phyloP scores from a whole-genome alignment of 129 eudicot genomes.

The Centrapalus pauciflorus region DNA sequence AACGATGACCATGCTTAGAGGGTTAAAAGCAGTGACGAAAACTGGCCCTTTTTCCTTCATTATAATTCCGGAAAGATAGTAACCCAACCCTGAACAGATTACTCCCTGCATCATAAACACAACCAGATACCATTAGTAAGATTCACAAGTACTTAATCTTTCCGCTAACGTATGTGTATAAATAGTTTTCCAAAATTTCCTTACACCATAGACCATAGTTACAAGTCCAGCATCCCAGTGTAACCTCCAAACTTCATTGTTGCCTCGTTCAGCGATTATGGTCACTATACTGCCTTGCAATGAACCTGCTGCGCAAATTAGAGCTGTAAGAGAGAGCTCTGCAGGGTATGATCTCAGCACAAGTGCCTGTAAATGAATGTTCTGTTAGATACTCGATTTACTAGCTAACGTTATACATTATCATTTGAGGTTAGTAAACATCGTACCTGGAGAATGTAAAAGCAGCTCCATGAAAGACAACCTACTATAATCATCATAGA shows the following conservation, averaged over 20 bases:
- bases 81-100: slow-evolving; percentile 72
- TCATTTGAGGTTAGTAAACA: slow-evolving; percentile 1
- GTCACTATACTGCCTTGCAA: slow-evolving; percentile 42
- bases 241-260: slow-evolving; percentile 31
- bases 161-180: neutral
- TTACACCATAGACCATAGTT: slow-evolving; percentile 53
- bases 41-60: slow-evolving; percentile 83
- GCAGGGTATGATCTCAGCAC: slow-evolving; percentile 53
- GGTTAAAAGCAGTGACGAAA: slow-evolving; percentile 80
- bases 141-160: neutral
- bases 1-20: slow-evolving; percentile 77
- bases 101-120: slow-evolving; percentile 61
- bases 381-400: neutral
- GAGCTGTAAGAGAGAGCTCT: slow-evolving; percentile 44
- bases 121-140: neutral
- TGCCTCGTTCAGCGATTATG: slow-evolving; percentile 38
- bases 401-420: too few species aligned
- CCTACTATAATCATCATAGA: slow-evolving; percentile 36
- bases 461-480: slow-evolving; percentile 29
- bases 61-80: slow-evolving; percentile 62
- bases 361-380: slow-evolving; percentile 25
- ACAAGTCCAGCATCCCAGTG: slow-evolving; percentile 42
- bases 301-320: slow-evolving; percentile 42
- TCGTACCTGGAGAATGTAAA: slow-evolving; percentile 43
- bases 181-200: slow-evolving; percentile 5